Conservation (phyloP, 2,329 filamentous ascomycete species). For the Biscogniauxia marginata region DNA sequence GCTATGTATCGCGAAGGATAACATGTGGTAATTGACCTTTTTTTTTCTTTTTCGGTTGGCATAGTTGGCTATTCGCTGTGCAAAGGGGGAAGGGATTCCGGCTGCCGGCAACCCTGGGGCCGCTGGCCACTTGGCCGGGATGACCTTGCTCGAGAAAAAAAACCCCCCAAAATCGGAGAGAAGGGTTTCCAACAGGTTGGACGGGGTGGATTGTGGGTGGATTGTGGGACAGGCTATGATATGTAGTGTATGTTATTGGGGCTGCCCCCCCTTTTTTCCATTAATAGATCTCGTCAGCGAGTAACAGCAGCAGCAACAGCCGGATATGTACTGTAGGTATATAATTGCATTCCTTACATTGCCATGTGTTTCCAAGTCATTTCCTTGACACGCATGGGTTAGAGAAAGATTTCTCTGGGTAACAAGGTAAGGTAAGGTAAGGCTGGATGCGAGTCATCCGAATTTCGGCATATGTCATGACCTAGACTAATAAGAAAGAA, state of each 20-base stretch:
- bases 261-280: not conserved
- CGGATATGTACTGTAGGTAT: not conserved
- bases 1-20: not conserved
- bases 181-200: constrained; percentile 23
- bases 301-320: too few relatives aligned
- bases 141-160: constrained; percentile 14
- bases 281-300: not conserved
- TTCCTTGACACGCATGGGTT: not conserved
- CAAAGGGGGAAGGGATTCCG: not conserved
- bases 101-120: not conserved
- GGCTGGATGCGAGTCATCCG: too few relatives aligned
- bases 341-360: not conserved
- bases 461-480: too few relatives aligned
- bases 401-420: too few relatives aligned
- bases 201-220: constrained; percentile 1
- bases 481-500: too few relatives aligned
- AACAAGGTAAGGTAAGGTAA: too few relatives aligned
- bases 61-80: too few relatives aligned
- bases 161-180: constrained; percentile 17
- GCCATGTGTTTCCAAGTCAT: not conserved
- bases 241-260: not conserved
- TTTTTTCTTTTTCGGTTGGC: not conserved
- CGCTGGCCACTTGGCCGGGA: constrained; percentile 6
- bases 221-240: not conserved
- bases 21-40: not conserved